phyloP scores from a whole-genome alignment of 2,329 filamentous ascomycete genomes.

The Aplosporella prunicola region DNA sequence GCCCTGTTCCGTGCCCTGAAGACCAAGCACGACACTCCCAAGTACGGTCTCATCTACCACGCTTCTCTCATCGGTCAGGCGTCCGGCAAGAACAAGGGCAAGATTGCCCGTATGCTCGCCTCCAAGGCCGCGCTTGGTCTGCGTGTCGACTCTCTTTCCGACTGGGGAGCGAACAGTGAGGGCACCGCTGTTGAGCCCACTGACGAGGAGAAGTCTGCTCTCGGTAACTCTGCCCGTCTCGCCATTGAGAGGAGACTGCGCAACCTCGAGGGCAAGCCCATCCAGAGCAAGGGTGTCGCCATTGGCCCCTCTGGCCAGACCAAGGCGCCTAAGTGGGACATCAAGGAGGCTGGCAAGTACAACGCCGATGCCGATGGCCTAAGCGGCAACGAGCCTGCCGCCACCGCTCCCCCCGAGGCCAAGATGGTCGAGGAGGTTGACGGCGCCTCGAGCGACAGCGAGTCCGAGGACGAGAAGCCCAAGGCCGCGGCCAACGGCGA shows the following conservation, averaged over 20 bases:
- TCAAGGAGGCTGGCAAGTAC: slow-evolving; percentile 91
- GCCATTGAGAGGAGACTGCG: slow-evolving; percentile 69
- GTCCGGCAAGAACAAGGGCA: slow-evolving; percentile 97
- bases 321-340: slow-evolving; percentile 60
- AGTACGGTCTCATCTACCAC: slow-evolving; percentile 81
- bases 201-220: slow-evolving; percentile 77
- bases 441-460: slow-evolving; percentile 24
- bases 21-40: slow-evolving; percentile 98
- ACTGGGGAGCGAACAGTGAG: slow-evolving; percentile 50
- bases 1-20: slow-evolving; percentile 96
- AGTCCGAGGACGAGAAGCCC: slow-evolving; percentile 23
- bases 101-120: slow-evolving; percentile 93
- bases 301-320: slow-evolving; percentile 65
- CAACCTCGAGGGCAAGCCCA: slow-evolving; percentile 80
- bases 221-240: slow-evolving; percentile 63
- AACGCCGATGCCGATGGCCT: slow-evolving; percentile 89
- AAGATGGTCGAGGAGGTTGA: slow-evolving; percentile 43
- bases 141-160: slow-evolving; percentile 80
- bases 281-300: slow-evolving; percentile 64
- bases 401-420: slow-evolving; percentile 33
- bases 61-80: slow-evolving; percentile 78
- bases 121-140: slow-evolving; percentile 89
- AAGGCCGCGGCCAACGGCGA: slow-evolving; percentile 14
- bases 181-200: slow-evolving; percentile 46
- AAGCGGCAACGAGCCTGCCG: slow-evolving; percentile 54